Evolutionary conservation across 148 eudicot species (phyloP).

Genomic region (Camellia sinensis): DNA sequence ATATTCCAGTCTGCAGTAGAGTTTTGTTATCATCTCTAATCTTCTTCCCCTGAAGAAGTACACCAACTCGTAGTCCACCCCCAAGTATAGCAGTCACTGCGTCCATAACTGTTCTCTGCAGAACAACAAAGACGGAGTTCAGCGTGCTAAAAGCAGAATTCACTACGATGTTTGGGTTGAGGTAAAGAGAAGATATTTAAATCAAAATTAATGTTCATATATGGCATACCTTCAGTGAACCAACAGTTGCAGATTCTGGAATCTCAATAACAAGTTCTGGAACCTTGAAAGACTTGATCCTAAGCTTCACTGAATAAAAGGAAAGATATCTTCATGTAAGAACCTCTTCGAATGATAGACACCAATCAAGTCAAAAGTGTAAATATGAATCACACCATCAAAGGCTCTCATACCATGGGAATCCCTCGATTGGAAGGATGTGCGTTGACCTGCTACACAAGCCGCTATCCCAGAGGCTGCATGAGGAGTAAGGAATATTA

Average conservation of each 20-base stretch:
- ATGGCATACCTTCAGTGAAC: constrained; percentile 70
- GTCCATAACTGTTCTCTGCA: constrained; percentile 85
- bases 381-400: constrained; percentile 28
- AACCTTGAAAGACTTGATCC: constrained; percentile 87
- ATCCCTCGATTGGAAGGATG: constrained; percentile 53
- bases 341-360: constrained; percentile 26
- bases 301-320: constrained; percentile 76
- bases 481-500: constrained; percentile 22
- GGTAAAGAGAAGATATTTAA: background rate
- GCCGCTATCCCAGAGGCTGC: constrained; percentile 50
- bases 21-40: constrained; percentile 85
- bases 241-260: constrained; percentile 87
- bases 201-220: background rate
- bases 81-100: constrained; percentile 81
- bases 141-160: background rate
- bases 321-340: constrained; percentile 34
- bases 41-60: constrained; percentile 80
- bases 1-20: constrained; percentile 73
- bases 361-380: constrained; percentile 25
- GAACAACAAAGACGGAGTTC: background rate
- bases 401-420: constrained; percentile 61
- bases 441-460: constrained; percentile 43
- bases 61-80: constrained; percentile 77
- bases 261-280: constrained; percentile 89
- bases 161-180: background rate